Evolutionary conservation across 805 yeast species (phyloP).

Genomic region (Zygosaccharomyces kombuchaensis): DNA sequence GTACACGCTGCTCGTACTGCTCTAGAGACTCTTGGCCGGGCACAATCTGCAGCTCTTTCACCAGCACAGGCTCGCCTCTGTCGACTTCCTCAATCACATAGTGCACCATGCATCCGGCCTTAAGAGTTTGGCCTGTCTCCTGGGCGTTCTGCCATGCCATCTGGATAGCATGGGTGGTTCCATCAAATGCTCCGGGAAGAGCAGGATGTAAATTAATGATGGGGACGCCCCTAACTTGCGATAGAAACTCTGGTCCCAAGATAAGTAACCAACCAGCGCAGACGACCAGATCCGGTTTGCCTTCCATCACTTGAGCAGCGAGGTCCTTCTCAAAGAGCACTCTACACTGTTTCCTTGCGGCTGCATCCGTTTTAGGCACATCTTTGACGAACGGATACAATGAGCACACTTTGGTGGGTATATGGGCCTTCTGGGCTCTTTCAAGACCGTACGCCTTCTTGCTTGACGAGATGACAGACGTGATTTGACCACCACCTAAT

Average conservation of each 20-base stretch:
- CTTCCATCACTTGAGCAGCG: slow-evolving; percentile 59
- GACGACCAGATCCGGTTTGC: slow-evolving; percentile 77
- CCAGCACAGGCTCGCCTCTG: slow-evolving; percentile 83
- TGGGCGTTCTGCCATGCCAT: slow-evolving; percentile 96
- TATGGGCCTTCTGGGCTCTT: slow-evolving; percentile 66
- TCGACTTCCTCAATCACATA: slow-evolving; percentile 95
- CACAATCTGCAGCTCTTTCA: slow-evolving; percentile 66
- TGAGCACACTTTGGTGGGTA: slow-evolving; percentile 70
- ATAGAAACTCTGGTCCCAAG: slow-evolving; percentile 69
- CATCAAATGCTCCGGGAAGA: slow-evolving; percentile 94
- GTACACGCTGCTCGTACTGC: slow-evolving; percentile 77
- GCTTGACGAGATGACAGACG: slow-evolving; percentile 80
- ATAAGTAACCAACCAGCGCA: slow-evolving; percentile 99
- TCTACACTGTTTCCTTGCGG: slow-evolving; percentile 57
- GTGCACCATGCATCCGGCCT: slow-evolving; percentile 96
- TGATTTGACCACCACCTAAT: slow-evolving; percentile 49
- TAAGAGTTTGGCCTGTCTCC: slow-evolving; percentile 50
- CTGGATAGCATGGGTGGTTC: slow-evolving; percentile 88
- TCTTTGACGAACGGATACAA: slow-evolving; percentile 71
- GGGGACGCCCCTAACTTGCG: slow-evolving; percentile 61
- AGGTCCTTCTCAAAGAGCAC: slow-evolving; percentile 72
- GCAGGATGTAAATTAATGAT: slow-evolving; percentile 96
- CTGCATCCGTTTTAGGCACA: slow-evolving; percentile 63
- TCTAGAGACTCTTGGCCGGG: slow-evolving; percentile 70
- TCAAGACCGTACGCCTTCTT: slow-evolving; percentile 81